phyloP scores from a whole-genome alignment of 1,284 basidiomycete species.

The Anthracocystis setariae region DNA sequence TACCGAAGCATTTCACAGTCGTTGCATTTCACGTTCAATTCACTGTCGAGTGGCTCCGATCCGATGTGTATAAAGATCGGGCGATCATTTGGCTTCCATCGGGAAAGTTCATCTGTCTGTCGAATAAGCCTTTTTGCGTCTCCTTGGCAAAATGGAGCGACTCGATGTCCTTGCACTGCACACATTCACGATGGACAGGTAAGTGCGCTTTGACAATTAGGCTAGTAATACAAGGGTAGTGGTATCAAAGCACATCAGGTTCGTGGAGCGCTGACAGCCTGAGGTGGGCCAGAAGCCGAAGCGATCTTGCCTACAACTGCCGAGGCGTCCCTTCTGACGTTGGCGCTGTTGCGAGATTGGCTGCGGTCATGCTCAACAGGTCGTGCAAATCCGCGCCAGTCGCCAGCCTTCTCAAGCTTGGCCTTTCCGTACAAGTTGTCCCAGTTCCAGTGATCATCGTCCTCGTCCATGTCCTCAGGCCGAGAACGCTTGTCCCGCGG shows the following conservation, averaged over 20 bases:
- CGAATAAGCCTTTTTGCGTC: neutral
- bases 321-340: conserved; percentile 12
- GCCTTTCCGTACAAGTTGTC: conserved; percentile 49
- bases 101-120: neutral
- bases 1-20: conserved; percentile 30
- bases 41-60: no score
- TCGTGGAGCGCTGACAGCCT: conserved; percentile 31
- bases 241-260: conserved; percentile 14
- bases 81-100: neutral
- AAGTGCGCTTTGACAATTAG: neutral
- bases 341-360: conserved; percentile 22
- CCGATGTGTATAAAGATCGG: neutral
- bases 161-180: no score
- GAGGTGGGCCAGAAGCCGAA: conserved; percentile 16
- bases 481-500: conserved; percentile 31
- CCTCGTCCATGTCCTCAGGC: conserved; percentile 47
- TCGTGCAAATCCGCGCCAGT: conserved; percentile 47
- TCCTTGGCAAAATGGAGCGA: no score
- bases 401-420: conserved; percentile 46
- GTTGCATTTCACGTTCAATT: conserved; percentile 43
- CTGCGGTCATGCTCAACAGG: conserved; percentile 23
- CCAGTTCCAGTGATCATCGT: conserved; percentile 51
- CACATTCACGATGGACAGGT: neutral
- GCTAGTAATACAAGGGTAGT: neutral
- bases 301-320: conserved; percentile 13